Evolutionary conservation across 2,329 filamentous ascomycete genomes (phyloP), one percentile per base, ranked within the genome.

Genomic region (Cordyceps cicadae): DNA sequence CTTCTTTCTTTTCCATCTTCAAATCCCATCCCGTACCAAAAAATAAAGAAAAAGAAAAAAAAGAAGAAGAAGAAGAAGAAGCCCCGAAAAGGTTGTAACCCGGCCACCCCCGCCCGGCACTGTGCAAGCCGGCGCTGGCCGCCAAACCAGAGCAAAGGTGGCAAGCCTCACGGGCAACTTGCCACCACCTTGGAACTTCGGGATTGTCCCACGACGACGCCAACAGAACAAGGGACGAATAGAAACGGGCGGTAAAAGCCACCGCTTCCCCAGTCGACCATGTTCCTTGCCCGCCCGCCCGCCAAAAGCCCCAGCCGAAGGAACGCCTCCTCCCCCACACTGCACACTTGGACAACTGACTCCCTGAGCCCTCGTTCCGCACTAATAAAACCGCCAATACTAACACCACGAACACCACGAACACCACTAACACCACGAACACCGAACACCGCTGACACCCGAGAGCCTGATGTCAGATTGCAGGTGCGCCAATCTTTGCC

Each of bases 241-340:
- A 3, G 12, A 37, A 37, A 14, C 9, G 9, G 34, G 34, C 32
- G 3, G 32, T 12, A 9, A 15, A 34, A 46, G 14, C n/a, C n/a
- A n/a, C n/a, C n/a, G n/a, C n/a, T n/a, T n/a, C n/a, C n/a, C n/a
- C n/a, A 29, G 5, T 24, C 26, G 24, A 29, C 43, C 7, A 7
- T 32, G 14, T 43, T 29, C 37, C 34, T 51, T 43, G 34, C 46
- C 8, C 26, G 2, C 24, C 21, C n/a, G n/a, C n/a, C 24, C 24
- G 4, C 24, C 24, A 15, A 17, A n/a, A 32, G 46, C n/a, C 39
- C 48, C 17, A 14, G 37, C 21, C 37, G 56, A 59, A 54, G 49
- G 57, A 59, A 54, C 57, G 57, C 57, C 57, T 39, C 57, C 21
- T 24, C 39, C 57, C 57, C 29, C 29, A 29, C 29, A 29, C 57